Evolutionary conservation across 164 flowering plant genomes (phyloP), one percentile per base, ranked within the genome.

Genomic region (Kalanchoe fedtschenkoi): DNA sequence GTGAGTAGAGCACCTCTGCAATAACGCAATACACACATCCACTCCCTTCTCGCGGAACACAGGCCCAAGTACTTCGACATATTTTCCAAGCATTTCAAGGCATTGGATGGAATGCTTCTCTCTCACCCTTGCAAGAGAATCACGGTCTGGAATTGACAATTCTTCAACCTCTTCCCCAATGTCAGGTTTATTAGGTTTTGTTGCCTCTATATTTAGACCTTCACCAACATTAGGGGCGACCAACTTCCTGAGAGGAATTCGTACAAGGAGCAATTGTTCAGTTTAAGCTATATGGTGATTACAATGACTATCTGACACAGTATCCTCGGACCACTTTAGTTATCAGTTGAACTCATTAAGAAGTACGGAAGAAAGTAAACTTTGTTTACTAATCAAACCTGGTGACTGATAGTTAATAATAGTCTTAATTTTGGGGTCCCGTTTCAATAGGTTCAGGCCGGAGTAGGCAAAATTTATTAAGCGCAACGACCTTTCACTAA

Each of bases 11-110:
- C 74, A 72, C 35, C 77, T 70, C 56, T 85, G 91, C 70, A 95
- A 63, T 34, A 95, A 67, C 42, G 87, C 84, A 70, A 91, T 85
- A 68, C 93, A 95, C 30, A 95, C 99, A 70, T 91, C 97, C 4
- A 95, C 97, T 35, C 96, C 99, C 72, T 87, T 95, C 67, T 95
- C 97, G 71, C 86, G 96, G 63, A 95, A 72, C 61, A 95, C 96
- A 67, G 99, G 97, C 19, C 96, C 99, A 60, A 93, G 84, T 74
- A 88, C 98, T 74, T 89, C 96, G 65, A 93, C 88, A 77, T 95
- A 95, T 71, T 88, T 96, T 32, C 99, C 99, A 19, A 95, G 75
- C 22, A 69, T 69, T 70, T 79, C 89, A 74, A 95, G 95, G 72
- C 97, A 91, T 69, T 85, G 95, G 55, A 95, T 88, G 76, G 91